A percentile compares a stretch with the other conserved stretches of the same genome.
Evolutionary conservation across 2,329 filamentous ascomycete species (phyloP).

Genomic region (Triangularia setosa): DNA sequence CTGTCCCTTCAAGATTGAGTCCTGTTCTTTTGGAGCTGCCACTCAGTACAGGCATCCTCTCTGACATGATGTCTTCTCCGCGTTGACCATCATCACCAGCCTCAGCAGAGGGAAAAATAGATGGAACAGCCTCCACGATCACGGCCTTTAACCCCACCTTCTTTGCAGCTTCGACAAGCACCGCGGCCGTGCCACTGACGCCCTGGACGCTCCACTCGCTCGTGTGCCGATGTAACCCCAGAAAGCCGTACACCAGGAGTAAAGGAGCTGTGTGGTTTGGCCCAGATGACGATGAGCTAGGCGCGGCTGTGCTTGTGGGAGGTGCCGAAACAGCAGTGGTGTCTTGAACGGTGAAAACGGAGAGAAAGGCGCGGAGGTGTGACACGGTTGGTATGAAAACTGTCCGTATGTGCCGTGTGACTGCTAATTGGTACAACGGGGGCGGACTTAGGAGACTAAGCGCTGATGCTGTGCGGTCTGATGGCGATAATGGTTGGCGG

Average conservation of each 20-base stretch:
- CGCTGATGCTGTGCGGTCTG: conserved; percentile 34
- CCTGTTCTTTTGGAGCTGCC: conserved; percentile 44
- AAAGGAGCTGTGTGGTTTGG: conserved; percentile 33
- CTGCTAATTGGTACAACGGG: conserved; percentile 65
- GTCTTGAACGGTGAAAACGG: conserved; percentile 45
- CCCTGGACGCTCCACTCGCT: conserved; percentile 76
- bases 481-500: conserved; percentile 15
- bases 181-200: conserved; percentile 58
- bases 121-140: conserved; percentile 42
- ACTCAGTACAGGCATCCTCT: conserved; percentile 59
- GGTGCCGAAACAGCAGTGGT: conserved; percentile 22
- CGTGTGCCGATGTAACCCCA: conserved; percentile 62
- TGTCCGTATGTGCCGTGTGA: conserved; percentile 64
- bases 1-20: conserved; percentile 35
- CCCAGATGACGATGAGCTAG: background rate
- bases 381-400: conserved; percentile 72
- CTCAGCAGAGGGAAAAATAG: background rate
- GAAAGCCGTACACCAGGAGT: conserved; percentile 61
- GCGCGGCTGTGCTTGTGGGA: conserved; percentile 29
- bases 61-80: conserved; percentile 31
- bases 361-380: conserved; percentile 72
- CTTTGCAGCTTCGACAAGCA: conserved; percentile 57
- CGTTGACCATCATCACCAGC: background rate
- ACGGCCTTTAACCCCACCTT: conserved; percentile 42
- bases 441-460: conserved; percentile 42